These are phyloP conservation scores for Carex cristatella DNA, from an alignment of 176 grass and related monocot species.

Conservation along the genomic window DNA sequence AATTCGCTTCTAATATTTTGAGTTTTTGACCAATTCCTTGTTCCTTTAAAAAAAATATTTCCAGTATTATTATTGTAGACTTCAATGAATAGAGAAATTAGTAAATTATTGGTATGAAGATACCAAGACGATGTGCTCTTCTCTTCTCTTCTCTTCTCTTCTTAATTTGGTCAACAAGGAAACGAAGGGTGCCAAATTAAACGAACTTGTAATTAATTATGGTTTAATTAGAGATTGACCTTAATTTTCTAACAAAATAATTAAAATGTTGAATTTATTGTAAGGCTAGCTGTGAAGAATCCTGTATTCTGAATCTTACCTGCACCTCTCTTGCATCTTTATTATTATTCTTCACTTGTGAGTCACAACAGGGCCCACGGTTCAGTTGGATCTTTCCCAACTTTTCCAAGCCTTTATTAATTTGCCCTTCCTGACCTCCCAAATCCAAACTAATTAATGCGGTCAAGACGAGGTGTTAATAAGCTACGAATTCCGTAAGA, in stretches of 20 bases:
- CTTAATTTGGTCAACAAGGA: neutral
- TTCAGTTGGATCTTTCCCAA: too few relatives aligned
- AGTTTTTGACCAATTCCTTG: too few relatives aligned
- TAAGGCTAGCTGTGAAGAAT: neutral
- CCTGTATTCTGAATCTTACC: neutral
- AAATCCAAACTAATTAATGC: too few relatives aligned
- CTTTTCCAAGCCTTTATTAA: too few relatives aligned
- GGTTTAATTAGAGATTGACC: neutral
- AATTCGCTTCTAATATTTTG: neutral
- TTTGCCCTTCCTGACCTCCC: too few relatives aligned
- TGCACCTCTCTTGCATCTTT: neutral
- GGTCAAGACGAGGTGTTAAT: too few relatives aligned
- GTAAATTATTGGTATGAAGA: neutral
- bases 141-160: too few relatives aligned
- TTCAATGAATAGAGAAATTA: too few relatives aligned
- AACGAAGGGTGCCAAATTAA: neutral
- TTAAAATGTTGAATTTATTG: neutral
- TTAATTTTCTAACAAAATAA: neutral
- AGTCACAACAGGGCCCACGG: too few relatives aligned
- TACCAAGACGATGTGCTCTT: neutral
- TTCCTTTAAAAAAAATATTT: too few relatives aligned
- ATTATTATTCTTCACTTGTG: neutral
- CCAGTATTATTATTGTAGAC: too few relatives aligned
- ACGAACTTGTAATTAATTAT: neutral
- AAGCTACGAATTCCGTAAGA: too few relatives aligned